Evolutionary conservation across 2,329 filamentous ascomycete species (phyloP).

Genomic region (Xylaria sp.): DNA sequence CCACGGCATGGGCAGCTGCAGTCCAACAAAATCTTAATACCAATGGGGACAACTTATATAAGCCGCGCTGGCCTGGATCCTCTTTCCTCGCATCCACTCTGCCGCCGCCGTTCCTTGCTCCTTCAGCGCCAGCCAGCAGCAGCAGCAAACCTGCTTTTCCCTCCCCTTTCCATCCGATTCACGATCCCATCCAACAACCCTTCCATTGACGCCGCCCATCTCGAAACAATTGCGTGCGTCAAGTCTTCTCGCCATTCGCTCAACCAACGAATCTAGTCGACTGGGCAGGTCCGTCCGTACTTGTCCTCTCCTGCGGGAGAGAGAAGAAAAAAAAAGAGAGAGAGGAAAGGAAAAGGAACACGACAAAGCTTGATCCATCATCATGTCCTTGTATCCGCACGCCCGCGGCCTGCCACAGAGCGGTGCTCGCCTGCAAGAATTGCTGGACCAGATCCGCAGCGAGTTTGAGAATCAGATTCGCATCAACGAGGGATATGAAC

Average conservation of each 20-base stretch:
- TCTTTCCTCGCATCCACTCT: constrained; percentile 43
- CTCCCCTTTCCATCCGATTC: constrained; percentile 35
- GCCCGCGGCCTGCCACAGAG: constrained; percentile 75
- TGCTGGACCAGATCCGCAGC: constrained; percentile 87
- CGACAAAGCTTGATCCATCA: constrained; percentile 44
- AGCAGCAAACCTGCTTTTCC: constrained; percentile 21
- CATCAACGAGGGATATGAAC: constrained; percentile 87
- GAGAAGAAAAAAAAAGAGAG: not conserved
- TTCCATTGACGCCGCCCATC: constrained; percentile 35
- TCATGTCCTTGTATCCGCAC: constrained; percentile 89
- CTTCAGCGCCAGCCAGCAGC: constrained; percentile 22
- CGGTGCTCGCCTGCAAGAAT: constrained; percentile 80
- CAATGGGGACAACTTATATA: constrained; percentile 38
- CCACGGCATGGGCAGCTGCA: constrained; percentile 37
- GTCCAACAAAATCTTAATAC: constrained; percentile 41
- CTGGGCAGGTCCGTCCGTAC: constrained; percentile 13
- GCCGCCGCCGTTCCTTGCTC: constrained; percentile 44
- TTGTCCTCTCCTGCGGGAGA: constrained; percentile 1
- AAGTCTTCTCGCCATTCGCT: constrained; percentile 35
- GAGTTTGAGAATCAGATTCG: constrained; percentile 90
- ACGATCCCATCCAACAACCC: constrained; percentile 19
- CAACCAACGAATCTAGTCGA: constrained; percentile 35
- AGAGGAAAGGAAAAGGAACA: not conserved
- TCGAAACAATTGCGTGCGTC: constrained; percentile 33
- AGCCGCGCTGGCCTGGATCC: constrained; percentile 36